Base-by-base conservation (phyloP, 768 basidiomycete genomes). In the Scleroderma bovista region DNA sequence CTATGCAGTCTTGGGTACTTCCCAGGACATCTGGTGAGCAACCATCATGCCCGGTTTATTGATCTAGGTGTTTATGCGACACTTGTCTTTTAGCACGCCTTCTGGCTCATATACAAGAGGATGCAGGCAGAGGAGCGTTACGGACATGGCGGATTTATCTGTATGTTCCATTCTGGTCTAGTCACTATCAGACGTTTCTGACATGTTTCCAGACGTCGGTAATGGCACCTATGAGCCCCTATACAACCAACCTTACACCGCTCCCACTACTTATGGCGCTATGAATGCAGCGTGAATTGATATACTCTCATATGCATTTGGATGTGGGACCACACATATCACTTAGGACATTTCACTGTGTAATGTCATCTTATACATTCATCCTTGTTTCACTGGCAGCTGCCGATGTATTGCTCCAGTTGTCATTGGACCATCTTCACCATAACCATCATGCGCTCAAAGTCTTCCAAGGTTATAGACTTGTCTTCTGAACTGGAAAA, bases 101-200 rank as follows among this genome's bases (percentile, higher is more conserved):
- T 92, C 71, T 92, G 86, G 86, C 75, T 94, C 46, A 91, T 93
- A 50, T 92, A 92, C 72, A 85, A 77, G 77, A 87, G 86, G 77
- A 91, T 91, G 77, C 76, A 88, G 58, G 92, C 90, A 0, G 87
- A 90, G 59, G 88, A 90, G 59, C 76, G 74, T 37, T 94, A 88
- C 60, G 91, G 91, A 12, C 68, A 62, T 6, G 88, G 87, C 17
- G 85, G 85, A 29, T 93, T 81, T 72, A 66, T 74, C 46, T 93
- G 89, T 90, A 60, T 61, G 89, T 76, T 9, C 24, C 39, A 34
- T n/a, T 11, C n/a, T 26, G 10, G 1, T n/a, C 6, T 13, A 3
- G 3, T 33, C 29, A n/a, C n/a, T 24, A 29, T 6, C 46, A 10
- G 3, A n/a, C 38, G n/a, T 38, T 34, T 2, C 34, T 44, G 47